Conservation (phyloP, 306 rosid species). For the Inga laurina region DNA sequence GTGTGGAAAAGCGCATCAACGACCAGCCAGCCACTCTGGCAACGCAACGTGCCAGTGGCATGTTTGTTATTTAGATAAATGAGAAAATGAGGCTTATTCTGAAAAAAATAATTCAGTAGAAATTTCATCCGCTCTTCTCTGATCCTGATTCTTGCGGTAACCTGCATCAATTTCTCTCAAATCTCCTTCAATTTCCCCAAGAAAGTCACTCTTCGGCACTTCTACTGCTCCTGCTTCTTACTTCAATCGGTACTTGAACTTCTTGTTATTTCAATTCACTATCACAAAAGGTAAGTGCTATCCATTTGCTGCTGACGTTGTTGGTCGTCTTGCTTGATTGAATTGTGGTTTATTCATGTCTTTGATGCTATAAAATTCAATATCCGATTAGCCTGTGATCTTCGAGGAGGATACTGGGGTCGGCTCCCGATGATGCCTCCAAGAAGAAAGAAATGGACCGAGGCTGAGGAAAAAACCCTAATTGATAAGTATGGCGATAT, state of each 20-base stretch:
- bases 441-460: constrained; percentile 97
- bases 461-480: constrained; percentile 92
- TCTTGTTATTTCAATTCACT: constrained; percentile 12
- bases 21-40: neutral
- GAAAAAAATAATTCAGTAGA: neutral
- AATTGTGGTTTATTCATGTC: constrained; percentile 28
- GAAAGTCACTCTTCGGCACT: constrained; percentile 12
- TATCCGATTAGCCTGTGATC: constrained; percentile 35
- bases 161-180: neutral
- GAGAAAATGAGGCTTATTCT: neutral
- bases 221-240: neutral
- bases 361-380: constrained; percentile 42
- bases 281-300: constrained; percentile 6
- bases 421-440: constrained; percentile 62
- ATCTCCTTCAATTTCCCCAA: neutral
- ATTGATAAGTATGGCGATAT: constrained; percentile 84
- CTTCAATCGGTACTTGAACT: neutral
- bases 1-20: neutral
- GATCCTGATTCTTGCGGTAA: neutral
- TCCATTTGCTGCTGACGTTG: constrained; percentile 15
- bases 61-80: neutral
- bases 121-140: neutral
- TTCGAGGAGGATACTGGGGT: constrained; percentile 21
- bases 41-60: no score
- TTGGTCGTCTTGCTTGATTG: constrained; percentile 7